Base-by-base conservation (phyloP, 306 rosid genomes). In the Adenanthera pavonina region DNA sequence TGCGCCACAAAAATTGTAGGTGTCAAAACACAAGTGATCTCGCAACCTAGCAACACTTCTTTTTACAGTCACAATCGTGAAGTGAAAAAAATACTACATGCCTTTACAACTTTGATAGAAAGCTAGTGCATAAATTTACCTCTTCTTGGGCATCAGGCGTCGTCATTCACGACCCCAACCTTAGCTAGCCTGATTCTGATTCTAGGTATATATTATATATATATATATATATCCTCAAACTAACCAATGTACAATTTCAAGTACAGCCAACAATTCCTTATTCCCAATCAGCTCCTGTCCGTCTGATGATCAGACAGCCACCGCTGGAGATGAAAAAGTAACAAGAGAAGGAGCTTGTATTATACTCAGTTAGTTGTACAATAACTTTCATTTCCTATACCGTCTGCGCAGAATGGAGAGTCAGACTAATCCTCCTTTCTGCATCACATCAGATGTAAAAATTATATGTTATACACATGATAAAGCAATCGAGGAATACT, bases 381-480 rank as follows among this genome's bases (percentile, higher is more conserved):
- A 69, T 81, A 72, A 82, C 86, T 19, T 84, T 80, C 67, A 78
- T 56, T 81, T 81, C 83, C 95, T 92, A 92, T 66, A 83, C 91
- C 84, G 56, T 82, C 86, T 85, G 89, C 57, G 93, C 90, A 76
- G 94, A 93, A 88, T 91, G 88, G 33, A 83, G 88, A 87, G 92
- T 85, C 89, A 93, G 93, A 33, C 92, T 92, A 72, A 92, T 91
- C 89, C 97, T 95, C 97, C 97, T 90, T 89, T 95, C 99, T 93
- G 94, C 91, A 90, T 56, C 14, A 20, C 68, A 84, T 69, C 20
- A 66, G 54, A 54, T 52, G 16, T 59, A 40, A 70, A 35, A 14
- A 62, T 35, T n/a, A 48, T 35, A 5, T 34, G 70, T 76, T 36
- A 33, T 35, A n/a, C 67, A 60, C 69, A 80, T 10, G 20, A 75